phyloP scores from a whole-genome alignment of 2,329 filamentous ascomycete genomes.

The Chrysoporthe austroafricana region DNA sequence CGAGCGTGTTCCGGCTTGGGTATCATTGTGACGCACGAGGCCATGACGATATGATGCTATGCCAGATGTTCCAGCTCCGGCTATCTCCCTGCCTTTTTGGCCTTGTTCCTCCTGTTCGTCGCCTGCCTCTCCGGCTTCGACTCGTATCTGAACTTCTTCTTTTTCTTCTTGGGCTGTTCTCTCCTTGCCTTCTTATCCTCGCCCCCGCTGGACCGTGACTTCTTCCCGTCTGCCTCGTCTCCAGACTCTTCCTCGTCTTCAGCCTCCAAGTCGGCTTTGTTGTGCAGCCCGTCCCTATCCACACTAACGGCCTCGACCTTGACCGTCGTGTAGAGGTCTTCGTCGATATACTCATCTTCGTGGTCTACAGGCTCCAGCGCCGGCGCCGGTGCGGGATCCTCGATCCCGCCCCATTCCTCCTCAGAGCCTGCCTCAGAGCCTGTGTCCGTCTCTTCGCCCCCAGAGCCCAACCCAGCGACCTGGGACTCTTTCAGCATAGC shows the following conservation, averaged over 20 bases:
- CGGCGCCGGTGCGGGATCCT: constrained; percentile 49
- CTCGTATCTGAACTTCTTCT: constrained; percentile 92
- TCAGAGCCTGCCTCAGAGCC: constrained; percentile 48
- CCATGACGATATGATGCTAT: background rate
- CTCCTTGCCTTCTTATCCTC: constrained; percentile 53
- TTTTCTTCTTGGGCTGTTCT: constrained; percentile 74
- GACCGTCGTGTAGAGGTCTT: constrained; percentile 93
- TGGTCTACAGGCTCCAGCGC: constrained; percentile 65
- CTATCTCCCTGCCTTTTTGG: constrained; percentile 55
- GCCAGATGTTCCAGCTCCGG: background rate
- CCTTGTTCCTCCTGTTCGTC: constrained; percentile 70
- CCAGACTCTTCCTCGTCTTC: constrained; percentile 42
- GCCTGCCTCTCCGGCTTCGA: constrained; percentile 82
- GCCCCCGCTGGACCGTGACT: constrained; percentile 34
- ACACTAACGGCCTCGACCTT: constrained; percentile 89
- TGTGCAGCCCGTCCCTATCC: constrained; percentile 72
- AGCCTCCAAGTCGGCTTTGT: constrained; percentile 46
- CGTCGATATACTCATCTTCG: constrained; percentile 94
- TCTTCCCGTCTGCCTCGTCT: constrained; percentile 37
- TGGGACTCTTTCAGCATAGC: constrained; percentile 67
- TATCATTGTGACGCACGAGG: constrained; percentile 21
- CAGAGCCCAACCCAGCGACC: constrained; percentile 48
- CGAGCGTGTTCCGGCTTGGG: constrained; percentile 9
- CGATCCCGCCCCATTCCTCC: constrained; percentile 69
- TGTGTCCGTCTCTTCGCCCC: constrained; percentile 40